Percentiles rank a stretch among this genome's conserved stretches.
Evolutionary conservation across 1,284 basidiomycete genomes (phyloP).

Genomic region (Kwoniella shivajii): DNA sequence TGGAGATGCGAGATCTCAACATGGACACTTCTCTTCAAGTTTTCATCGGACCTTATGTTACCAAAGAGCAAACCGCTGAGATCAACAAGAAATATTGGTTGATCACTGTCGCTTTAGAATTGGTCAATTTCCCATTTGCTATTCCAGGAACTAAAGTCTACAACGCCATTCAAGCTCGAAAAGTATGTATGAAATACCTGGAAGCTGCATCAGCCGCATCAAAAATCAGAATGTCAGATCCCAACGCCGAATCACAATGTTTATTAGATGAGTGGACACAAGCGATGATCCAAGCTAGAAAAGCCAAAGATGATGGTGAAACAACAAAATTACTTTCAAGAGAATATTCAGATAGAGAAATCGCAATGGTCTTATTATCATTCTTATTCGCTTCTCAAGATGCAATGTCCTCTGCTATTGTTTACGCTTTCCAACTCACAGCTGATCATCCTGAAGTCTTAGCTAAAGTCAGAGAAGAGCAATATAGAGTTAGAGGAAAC

Average conservation of each 20-base stretch:
- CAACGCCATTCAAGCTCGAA: slow-evolving; percentile 90
- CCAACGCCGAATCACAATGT: slow-evolving; percentile 78
- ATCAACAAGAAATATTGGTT: slow-evolving; percentile 95
- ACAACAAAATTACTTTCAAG: slow-evolving; percentile 58
- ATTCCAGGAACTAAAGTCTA: slow-evolving; percentile 95
- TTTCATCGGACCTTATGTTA: slow-evolving; percentile 90
- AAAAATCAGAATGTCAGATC: slow-evolving; percentile 78
- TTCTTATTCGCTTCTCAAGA: slow-evolving; percentile 99
- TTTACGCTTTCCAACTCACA: slow-evolving; percentile 94
- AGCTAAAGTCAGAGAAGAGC: slow-evolving; percentile 88
- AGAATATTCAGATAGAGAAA: slow-evolving; percentile 92
- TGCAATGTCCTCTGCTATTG: slow-evolving; percentile 86
- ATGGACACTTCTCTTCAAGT: slow-evolving; percentile 97
- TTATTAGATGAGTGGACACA: slow-evolving; percentile 91
- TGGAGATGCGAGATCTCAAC: slow-evolving; percentile 87
- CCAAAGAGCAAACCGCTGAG: slow-evolving; percentile 72
- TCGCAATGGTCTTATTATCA: slow-evolving; percentile 92
- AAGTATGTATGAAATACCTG: slow-evolving; percentile 82
- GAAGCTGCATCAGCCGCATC: slow-evolving; percentile 75
- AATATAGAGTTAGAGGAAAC: slow-evolving; percentile 77
- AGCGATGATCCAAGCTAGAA: slow-evolving; percentile 62
- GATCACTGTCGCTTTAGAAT: slow-evolving; percentile 91
- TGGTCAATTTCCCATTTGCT: slow-evolving; percentile 98
- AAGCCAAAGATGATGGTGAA: slow-evolving; percentile 67
- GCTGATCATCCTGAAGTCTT: slow-evolving; percentile 89